These are phyloP conservation scores for Zymoseptoria brevis DNA, from an alignment of 2,329 filamentous ascomycete species.

Conservation along the genomic window DNA sequence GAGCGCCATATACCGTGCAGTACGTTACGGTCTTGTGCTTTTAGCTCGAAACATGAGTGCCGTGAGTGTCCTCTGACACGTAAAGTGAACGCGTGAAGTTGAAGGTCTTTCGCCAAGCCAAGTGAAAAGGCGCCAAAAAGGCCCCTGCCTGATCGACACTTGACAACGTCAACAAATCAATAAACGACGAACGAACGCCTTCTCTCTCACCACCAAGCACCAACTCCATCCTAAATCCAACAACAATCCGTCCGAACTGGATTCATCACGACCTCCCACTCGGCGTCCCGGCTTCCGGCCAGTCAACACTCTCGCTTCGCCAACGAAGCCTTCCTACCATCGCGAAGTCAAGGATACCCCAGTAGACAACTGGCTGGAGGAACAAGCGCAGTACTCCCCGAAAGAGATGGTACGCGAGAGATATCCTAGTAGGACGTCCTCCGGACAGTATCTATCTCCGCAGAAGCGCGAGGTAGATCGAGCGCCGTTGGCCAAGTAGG, in stretches of 20 bases:
- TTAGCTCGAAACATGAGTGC: not conserved
- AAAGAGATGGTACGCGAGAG: conserved; percentile 20
- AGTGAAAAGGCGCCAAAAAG: no score
- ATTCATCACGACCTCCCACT: conserved; percentile 5
- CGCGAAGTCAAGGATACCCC: not conserved
- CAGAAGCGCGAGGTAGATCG: conserved; percentile 17
- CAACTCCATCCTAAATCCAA: not conserved
- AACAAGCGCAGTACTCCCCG: not conserved
- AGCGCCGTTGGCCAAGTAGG: conserved; percentile 22
- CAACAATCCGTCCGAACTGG: not conserved
- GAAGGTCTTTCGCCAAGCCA: not conserved
- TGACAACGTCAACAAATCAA: not conserved
- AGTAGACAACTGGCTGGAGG: conserved; percentile 1
- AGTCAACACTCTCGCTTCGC: conserved; percentile 16
- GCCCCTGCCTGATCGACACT: not conserved
- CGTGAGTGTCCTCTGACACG: not conserved
- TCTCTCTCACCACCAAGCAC: not conserved
- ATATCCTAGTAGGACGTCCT: conserved; percentile 15
- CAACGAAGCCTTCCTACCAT: conserved; percentile 7
- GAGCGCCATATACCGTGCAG: not conserved
- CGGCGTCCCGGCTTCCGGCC: conserved; percentile 11
- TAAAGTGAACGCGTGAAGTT: not conserved
- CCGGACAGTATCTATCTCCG: conserved; percentile 13
- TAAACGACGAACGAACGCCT: not conserved
- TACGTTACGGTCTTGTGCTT: not conserved